These are phyloP conservation scores for Pholiota microspora DNA, from an alignment of 768 basidiomycete genomes.

Conservation along the genomic window DNA sequence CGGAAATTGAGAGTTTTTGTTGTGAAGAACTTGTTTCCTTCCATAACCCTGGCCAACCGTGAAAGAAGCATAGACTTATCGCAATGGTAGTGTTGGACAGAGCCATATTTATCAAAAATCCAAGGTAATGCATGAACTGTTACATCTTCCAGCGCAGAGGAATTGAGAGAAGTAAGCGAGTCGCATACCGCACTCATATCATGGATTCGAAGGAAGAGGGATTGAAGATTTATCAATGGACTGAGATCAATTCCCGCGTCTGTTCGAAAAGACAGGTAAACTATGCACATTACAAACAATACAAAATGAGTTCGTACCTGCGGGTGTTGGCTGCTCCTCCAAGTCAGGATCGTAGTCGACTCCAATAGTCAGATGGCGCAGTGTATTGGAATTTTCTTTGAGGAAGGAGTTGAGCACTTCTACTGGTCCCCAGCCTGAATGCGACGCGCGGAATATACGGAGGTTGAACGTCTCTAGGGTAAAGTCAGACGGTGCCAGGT, in stretches of 20 bases:
- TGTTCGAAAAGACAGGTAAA: neutral
- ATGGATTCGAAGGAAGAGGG: neutral
- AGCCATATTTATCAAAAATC: neutral
- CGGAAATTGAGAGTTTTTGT: neutral
- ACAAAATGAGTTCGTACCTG: neutral
- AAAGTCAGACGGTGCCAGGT: neutral
- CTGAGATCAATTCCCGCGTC: neutral
- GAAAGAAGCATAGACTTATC: neutral
- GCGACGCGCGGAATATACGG: neutral
- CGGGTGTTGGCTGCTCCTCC: neutral
- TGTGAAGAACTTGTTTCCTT: neutral
- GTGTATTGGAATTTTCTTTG: neutral
- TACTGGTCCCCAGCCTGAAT: neutral
- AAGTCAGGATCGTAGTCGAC: neutral
- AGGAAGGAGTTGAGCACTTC: neutral
- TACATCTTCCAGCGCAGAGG: neutral
- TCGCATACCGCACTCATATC: neutral
- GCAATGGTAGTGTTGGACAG: neutral
- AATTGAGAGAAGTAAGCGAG: neutral
- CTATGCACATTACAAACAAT: neutral
- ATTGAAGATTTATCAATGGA: neutral
- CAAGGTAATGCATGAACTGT: neutral
- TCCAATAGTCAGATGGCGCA: neutral
- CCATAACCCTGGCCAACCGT: neutral
- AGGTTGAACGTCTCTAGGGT: neutral